Base-by-base conservation (phyloP, 345 rosid species). In the Syzygium oleosum region DNA sequence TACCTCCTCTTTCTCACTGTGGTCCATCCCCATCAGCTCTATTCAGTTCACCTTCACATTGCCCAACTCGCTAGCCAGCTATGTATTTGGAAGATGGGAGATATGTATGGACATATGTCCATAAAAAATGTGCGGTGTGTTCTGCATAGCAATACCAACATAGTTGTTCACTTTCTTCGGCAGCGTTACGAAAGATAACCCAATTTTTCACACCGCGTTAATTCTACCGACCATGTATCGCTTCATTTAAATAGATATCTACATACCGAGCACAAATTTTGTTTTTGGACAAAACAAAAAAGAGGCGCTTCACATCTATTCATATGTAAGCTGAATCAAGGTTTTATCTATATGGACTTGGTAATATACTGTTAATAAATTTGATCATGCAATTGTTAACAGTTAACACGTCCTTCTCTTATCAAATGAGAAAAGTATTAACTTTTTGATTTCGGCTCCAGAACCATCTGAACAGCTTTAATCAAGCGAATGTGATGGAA, bases 141-240 rank as follows among this genome's bases (percentile, higher is more conserved):
- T 65, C 49, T 0, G 1, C 2, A 0, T 0, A 1, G 49, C 49
- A 22, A 19, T 73, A 4, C 5, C 13, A 3, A 19, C 21, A 34
- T 19, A 22, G 27, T 22, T 5, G 46, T 34, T 34, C 43, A 2
- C 15, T 31, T 65, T 65, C 43, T 31, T 65, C 12, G 1, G 43
- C 43, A 0, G 23, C 21, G 9, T 11, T 1, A 16, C 1, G 12
- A 8, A 1, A 31, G 17, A 31, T 17, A 2, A 68, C 43, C 17
- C 19, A 4, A 12, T 8, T 4, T 3, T 31, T 34, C 12, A 2
- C 31, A 31, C 7, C 2, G 23, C 4, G 7, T 8, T 54, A 17
- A 19, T 54, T 19, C 21, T 55, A 21, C 25, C 58, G 8, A 21
- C 21, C 46, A 4, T 7, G 1, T 34, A 4, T 41, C 6, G 25